Conservation (phyloP, 352 stramenopile genomes). For the Pythium graminicola region DNA sequence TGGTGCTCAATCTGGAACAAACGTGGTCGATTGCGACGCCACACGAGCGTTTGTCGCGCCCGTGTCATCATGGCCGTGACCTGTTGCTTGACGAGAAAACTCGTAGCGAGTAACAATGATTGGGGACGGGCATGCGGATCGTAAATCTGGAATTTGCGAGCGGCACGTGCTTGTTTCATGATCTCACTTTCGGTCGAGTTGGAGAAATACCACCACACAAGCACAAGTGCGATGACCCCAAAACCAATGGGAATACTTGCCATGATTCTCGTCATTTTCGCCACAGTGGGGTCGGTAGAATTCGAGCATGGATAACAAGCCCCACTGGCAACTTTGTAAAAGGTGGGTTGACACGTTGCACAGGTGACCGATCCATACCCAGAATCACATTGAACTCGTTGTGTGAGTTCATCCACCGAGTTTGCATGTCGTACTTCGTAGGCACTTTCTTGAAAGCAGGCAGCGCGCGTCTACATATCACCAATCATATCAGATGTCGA, state of each 20-base stretch:
- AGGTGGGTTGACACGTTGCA: conserved; percentile 33
- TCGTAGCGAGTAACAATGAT: conserved; percentile 25
- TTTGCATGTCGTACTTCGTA: background rate
- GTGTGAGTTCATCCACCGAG: conserved; percentile 4
- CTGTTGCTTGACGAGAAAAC: conserved; percentile 22
- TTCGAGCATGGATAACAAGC: conserved; percentile 52
- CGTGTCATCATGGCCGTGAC: conserved; percentile 12
- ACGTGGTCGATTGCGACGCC: background rate
- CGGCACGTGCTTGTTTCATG: conserved; percentile 42
- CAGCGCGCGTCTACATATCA: conserved; percentile 17
- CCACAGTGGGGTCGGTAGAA: conserved; percentile 31
- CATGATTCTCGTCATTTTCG: conserved; percentile 30
- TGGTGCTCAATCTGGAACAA: conserved; percentile 42
- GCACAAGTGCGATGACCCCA: conserved; percentile 24
- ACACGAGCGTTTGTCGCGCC: conserved; percentile 9
- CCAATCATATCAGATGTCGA: background rate
- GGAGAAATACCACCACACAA: conserved; percentile 44
- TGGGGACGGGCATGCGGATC: conserved; percentile 10
- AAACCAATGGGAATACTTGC: conserved; percentile 38
- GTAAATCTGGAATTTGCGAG: conserved; percentile 53
- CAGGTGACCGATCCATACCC: conserved; percentile 50
- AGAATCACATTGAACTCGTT: conserved; percentile 30
- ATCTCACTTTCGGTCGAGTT: conserved; percentile 42
- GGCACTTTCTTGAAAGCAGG: conserved; percentile 7
- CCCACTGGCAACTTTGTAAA: conserved; percentile 56